A percentile compares a stretch with the other conserved stretches of the same genome.
phyloP scores from a whole-genome alignment of 192 early-diverging fungal species.

The Geranomyces variabilis region DNA sequence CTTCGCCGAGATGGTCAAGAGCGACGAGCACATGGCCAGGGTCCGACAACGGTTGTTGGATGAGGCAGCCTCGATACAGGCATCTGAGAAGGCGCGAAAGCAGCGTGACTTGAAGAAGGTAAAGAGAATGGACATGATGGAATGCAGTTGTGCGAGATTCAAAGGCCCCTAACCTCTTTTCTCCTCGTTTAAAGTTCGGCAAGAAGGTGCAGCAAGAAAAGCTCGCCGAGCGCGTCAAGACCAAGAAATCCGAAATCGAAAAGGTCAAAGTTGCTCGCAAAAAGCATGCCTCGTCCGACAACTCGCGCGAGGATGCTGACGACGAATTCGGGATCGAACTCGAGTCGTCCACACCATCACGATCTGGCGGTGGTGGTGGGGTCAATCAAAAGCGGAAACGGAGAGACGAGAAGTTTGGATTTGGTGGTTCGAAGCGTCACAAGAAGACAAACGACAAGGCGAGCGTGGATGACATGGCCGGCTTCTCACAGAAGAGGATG shows the following conservation, averaged over 20 bases:
- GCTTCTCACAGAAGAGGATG: constrained; percentile 58
- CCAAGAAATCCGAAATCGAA: constrained; percentile 87
- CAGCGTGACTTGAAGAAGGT: constrained; percentile 88
- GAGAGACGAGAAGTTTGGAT: constrained; percentile 89
- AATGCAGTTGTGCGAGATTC: background rate
- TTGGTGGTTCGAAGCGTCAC: constrained; percentile 84
- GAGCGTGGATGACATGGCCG: constrained; percentile 70
- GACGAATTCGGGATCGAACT: constrained; percentile 77
- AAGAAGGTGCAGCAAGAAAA: constrained; percentile 97
- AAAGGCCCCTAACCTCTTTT: background rate
- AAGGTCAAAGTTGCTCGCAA: constrained; percentile 90
- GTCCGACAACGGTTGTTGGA: constrained; percentile 86
- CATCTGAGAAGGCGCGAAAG: constrained; percentile 80
- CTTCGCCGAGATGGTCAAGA: constrained; percentile 99
- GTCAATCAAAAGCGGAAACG: constrained; percentile 57
- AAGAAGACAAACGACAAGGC: constrained; percentile 81
- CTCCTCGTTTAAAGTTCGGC: constrained; percentile 64
- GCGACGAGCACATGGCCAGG: constrained; percentile 90
- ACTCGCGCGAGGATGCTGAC: constrained; percentile 36
- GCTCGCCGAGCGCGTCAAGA: constrained; percentile 80
- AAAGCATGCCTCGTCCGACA: constrained; percentile 65
- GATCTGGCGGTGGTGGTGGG: constrained; percentile 22
- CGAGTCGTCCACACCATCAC: constrained; percentile 42
- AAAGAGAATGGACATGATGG: background rate
- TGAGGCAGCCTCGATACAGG: constrained; percentile 78